Evolutionary conservation across 2,329 filamentous ascomycete species (phyloP), one percentile per base, ranked within the genome.

Genomic region (Pseudogymnoascus sp.): DNA sequence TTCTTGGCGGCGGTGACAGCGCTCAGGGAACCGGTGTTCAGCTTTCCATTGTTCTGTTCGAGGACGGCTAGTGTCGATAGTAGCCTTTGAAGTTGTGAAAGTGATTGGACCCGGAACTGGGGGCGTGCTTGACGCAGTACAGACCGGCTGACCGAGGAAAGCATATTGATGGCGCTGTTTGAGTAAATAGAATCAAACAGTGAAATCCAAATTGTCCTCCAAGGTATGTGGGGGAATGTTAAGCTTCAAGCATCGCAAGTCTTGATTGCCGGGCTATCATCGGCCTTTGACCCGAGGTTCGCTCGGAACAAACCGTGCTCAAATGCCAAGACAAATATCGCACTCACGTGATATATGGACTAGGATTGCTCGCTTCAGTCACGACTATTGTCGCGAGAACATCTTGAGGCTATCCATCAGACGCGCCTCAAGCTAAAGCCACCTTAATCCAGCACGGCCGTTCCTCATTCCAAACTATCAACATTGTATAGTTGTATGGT

Each of bases 11-110:
- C 95, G 7, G 90, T 89, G 64, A 97, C 84, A 50, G 92, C 89
- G 72, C 90, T 90, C 63, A 97, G 80, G 4, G 93, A 97, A 21
- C 89, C 88, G 66, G 83, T 78, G 73, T 91, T 92, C 68, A 99
- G 84, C 78, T 92, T 88, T 66, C 95, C 95, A 71, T 96, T 89
- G 71, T 88, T 87, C 78, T 97, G 95, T 78, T 99, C 95, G 66
- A 99, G 85, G 62, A 99, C 81, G 53, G 93, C 93, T 63, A 99
- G 84, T 37, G 93, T 95, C 60, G 93, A 97, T 64, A 96, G 82
- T 66, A 96, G 80, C 70, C 89, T 84, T 70, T 82, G 81, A 67
- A 89, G 78, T 66, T 83, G 81, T 64, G 85, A 85, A 74, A 72
- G 64, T 11, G 72, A 73, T 11, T 70, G 66, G 65, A 71, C 63